Evolutionary conservation across 768 basidiomycete genomes (phyloP), one percentile per base, ranked within the genome.

Genomic region (Infundibulicybe gibba): DNA sequence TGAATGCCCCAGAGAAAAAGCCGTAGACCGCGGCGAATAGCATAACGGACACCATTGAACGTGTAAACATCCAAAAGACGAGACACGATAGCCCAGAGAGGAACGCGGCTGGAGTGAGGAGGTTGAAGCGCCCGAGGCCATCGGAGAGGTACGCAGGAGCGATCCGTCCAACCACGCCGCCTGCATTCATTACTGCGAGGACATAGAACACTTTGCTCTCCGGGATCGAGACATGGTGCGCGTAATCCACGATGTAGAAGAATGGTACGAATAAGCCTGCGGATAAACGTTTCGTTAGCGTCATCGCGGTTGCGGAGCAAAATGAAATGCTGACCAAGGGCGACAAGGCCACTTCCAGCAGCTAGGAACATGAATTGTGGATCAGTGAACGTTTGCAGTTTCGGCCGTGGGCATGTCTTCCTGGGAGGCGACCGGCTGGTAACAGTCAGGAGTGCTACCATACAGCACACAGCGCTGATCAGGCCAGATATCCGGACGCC

Each of bases 241-340:
- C 68, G 60, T 81, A 86, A 42, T 77, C 73, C 16, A 79, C 75
- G 44, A 89, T 79, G 66, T 80, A 89, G 58, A 86, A 83, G 60
- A 78, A 82, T 6, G 86, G 86, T 17, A 80, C 81, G 63, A 85
- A 88, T 3, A 87, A 64, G 20, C 85, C 86, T 87, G 53, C 3
- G 19, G 21, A 9, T 11, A 13, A 34, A 14, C 25, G 12, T 39
- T 31, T 39, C 2, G 35, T 47, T 37, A 43, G 17, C 48, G 21
- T 51, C 43, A 33, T 19, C 34, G 42, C 35, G 13, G 16, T 15
- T 19, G n/a, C 38, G 6, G 8, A 10, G 15, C 43, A 14, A 17
- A 11, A 44, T 38, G 34, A 37, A 40, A 35, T 37, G 54, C 78
- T 38, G 51, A 85, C 85, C 84, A 30, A 86, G 65, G 12, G 81